Conservation (phyloP, 1,139 yeast genomes). For the Hemisphaericaspora subhashii region DNA sequence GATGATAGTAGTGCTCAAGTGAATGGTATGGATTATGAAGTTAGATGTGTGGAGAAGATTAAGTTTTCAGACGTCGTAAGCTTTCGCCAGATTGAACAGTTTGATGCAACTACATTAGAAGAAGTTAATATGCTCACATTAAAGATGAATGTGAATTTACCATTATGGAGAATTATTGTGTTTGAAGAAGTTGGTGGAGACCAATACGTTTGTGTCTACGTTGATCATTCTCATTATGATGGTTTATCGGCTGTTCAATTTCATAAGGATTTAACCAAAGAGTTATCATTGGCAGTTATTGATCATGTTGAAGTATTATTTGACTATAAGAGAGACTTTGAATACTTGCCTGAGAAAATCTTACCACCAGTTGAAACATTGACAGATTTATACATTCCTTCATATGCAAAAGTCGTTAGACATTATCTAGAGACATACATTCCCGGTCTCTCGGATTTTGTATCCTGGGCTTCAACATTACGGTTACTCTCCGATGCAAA, state of each 20-base stretch:
- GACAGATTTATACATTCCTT: constrained; percentile 16
- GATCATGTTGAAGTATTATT: constrained; percentile 11
- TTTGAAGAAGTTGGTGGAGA: constrained; percentile 17
- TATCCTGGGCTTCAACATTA: constrained; percentile 6
- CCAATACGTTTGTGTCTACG: constrained; percentile 26
- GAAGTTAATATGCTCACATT: constrained; percentile 19
- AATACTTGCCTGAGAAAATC: constrained; percentile 11
- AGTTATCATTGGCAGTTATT: constrained; percentile 12
- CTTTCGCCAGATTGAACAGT: constrained; percentile 15
- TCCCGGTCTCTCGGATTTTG: constrained; percentile 10
- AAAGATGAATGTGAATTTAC: constrained; percentile 19
- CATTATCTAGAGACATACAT: constrained; percentile 10
- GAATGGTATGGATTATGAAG: constrained; percentile 18
- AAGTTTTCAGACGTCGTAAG: constrained; percentile 29
- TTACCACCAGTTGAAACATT: constrained; percentile 12
- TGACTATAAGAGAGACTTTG: constrained; percentile 12
- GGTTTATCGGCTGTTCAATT: constrained; percentile 36
- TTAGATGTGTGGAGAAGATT: constrained; percentile 21
- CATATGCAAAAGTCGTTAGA: constrained; percentile 5
- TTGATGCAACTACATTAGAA: constrained; percentile 18
- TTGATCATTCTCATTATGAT: constrained; percentile 38
- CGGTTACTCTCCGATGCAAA: neutral
- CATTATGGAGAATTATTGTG: constrained; percentile 34
- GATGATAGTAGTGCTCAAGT: constrained; percentile 12
- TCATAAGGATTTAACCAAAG: constrained; percentile 29